Evolutionary conservation across 2,329 filamentous ascomycete genomes (phyloP), one percentile per base, ranked within the genome.

Genomic region (Colletotrichum liaoningense): DNA sequence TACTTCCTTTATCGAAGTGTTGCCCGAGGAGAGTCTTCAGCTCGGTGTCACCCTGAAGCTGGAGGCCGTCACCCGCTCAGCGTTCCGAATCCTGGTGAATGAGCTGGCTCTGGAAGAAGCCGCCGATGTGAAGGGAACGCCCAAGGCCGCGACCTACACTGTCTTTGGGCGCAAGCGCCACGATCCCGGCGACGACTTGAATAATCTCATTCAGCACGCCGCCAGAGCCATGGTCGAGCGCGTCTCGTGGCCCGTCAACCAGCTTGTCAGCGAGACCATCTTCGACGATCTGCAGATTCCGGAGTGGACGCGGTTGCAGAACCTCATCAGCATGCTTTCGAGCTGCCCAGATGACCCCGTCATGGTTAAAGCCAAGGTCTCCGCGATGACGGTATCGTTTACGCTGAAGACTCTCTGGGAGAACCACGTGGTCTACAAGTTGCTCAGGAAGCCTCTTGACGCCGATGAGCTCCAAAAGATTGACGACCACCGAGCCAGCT

Each of bases 51-150:
- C 80, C 3, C 76, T 91, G 6, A 74, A 86, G 70, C 82, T 86
- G 11, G 78, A 82, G 0, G 78, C 82, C 14, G 77, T 90, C 2
- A 82, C 86, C 0, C 84, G 84, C 38, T 78, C 81, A 24, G 84
- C 91, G 0, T 93, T 92, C 75, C 84, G 86, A 12, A 87, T 92
- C 30, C 84, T 93, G 5, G 91, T 93, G 26, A 90, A 88, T 22
- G 92, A 94, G 77, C 84, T 88, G 64, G 91, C 91, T 4, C 77
- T 93, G 14, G 83, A 83, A 54, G 79, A 84, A 28, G 81, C 84
- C 8, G 69, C 72, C 22, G 63, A 12, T 11, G 52, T 69, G 2
- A 63, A 68, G 33, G 79, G 78, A 24, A 42, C 38, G 8, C 62
- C 60, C 19, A 38, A 63, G 28, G 22, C 63, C 58, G 57, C 55